Evolutionary conservation across 2,329 filamentous ascomycete species (phyloP), one percentile per base, ranked within the genome.

Genomic region (Penicillium sp.): DNA sequence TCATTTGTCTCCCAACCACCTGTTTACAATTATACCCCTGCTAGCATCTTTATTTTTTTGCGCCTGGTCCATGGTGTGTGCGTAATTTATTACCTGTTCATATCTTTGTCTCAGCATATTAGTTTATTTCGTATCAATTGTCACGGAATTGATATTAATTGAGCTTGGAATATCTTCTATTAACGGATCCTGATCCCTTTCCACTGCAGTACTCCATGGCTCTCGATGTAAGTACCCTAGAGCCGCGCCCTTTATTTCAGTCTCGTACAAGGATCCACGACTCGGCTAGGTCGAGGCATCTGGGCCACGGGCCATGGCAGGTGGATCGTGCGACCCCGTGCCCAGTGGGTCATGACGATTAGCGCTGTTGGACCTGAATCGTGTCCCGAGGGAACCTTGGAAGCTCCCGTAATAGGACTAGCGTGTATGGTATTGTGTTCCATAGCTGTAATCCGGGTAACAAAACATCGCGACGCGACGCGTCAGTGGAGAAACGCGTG

Each of bases 381-480:
- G n/a, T 40, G 37, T 40, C 29, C 29, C 29, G 29, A 31, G 9
- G 11, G 41, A 26, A 26, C 12, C 29, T 31, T 31, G 29, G 33
- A 37, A 37, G 33, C 33, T 37, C 33, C n/a, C 33, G n/a, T 18
- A 5, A 40, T 29, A 8, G 25, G 43, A 6, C 9, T 45, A 45
- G 43, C 9, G 43, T 22, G 18, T 40, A 14, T 40, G 37, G 43
- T 45, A 45, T 2, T 29, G 15, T 29, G 43, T 29, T 44, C 25
- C 37, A 9, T 40, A 9, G 15, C 25, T 18, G 43, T 45, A 26
- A 45, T 12, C 8, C 22, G n/a, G 26, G 44, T 46, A 46, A 46
- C 33, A 29, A 7, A 14, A 18, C 44, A 46, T 25, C 50, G 50
- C 42, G 44, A 42, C 51, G 51, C 51, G 51, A 53, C 51, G 51